Conservation (phyloP, 164 flowering plant genomes). For the Tetracentron sinense region DNA sequence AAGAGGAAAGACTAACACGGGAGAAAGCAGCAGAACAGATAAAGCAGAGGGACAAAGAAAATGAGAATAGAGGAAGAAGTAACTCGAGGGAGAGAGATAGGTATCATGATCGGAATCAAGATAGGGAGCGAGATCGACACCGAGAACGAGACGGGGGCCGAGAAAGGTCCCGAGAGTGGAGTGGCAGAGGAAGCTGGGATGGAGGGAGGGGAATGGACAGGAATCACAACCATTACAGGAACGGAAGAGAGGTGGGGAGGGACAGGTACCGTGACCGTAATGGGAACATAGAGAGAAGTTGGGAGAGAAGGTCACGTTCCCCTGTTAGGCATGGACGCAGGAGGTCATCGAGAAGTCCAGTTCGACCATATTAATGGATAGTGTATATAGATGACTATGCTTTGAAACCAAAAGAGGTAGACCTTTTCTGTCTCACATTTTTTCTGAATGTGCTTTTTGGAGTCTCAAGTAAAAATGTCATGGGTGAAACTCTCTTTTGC, state of each 20-base stretch:
- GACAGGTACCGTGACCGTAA: slow-evolving; percentile 53
- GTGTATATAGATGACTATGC: slow-evolving; percentile 34
- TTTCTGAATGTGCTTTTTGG: slow-evolving; percentile 34
- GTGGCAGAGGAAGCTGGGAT: slow-evolving; percentile 62
- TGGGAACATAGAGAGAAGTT: slow-evolving; percentile 25
- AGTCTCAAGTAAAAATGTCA: slow-evolving; percentile 27
- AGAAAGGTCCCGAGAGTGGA: slow-evolving; percentile 57
- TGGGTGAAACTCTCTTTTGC: slow-evolving; percentile 46
- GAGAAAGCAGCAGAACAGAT: slow-evolving; percentile 85
- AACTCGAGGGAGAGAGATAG: slow-evolving; percentile 71
- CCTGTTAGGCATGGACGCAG: slow-evolving; percentile 64
- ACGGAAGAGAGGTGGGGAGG: slow-evolving; percentile 72
- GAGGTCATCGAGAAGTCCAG: slow-evolving; percentile 71
- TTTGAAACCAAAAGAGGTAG: slow-evolving; percentile 63
- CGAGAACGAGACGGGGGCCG: slow-evolving; percentile 45
- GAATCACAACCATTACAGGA: slow-evolving; percentile 45
- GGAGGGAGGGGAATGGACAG: slow-evolving; percentile 51
- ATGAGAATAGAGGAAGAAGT: slow-evolving; percentile 54
- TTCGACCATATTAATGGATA: slow-evolving; percentile 40
- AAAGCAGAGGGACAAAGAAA: slow-evolving; percentile 72
- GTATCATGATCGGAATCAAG: slow-evolving; percentile 53
- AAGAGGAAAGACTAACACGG: slow-evolving; percentile 78
- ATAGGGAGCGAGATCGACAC: slow-evolving; percentile 43
- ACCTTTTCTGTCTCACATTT: slow-evolving; percentile 28
- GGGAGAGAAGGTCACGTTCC: slow-evolving; percentile 74